phyloP scores from a whole-genome alignment of 1,139 yeast genomes.

The Suhomyces yuchorum region DNA sequence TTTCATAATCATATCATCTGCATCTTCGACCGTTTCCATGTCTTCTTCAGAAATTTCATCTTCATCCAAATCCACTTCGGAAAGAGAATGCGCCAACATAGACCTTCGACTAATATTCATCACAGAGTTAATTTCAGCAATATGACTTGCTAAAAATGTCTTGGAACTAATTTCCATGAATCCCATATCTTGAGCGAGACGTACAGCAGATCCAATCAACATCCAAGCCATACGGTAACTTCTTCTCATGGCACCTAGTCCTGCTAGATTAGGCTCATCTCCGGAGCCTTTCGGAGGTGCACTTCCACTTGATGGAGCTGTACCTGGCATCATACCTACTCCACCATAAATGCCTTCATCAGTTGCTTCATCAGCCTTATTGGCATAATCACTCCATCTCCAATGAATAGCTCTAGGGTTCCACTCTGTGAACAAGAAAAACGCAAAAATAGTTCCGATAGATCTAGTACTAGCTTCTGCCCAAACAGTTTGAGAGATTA shows the following conservation, averaged over 20 bases:
- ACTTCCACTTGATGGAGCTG: slow-evolving; percentile 20
- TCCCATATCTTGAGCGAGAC: slow-evolving; percentile 87
- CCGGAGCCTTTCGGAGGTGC: slow-evolving; percentile 11
- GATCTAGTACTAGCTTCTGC: slow-evolving; percentile 90
- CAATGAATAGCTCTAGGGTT: slow-evolving; percentile 92
- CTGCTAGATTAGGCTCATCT: slow-evolving; percentile 59
- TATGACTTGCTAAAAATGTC: slow-evolving; percentile 79
- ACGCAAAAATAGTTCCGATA: slow-evolving; percentile 83
- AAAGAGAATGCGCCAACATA: slow-evolving; percentile 66
- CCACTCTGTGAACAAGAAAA: slow-evolving; percentile 90
- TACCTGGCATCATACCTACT: slow-evolving; percentile 12
- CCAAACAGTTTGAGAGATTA: slow-evolving; percentile 89
- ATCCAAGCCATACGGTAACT: slow-evolving; percentile 93
- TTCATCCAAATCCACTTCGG: slow-evolving; percentile 59
- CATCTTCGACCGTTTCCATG: slow-evolving; percentile 28
- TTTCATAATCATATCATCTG: slow-evolving; percentile 30
- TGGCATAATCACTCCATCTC: slow-evolving; percentile 87
- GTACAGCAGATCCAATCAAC: slow-evolving; percentile 83
- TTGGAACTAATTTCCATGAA: slow-evolving; percentile 72
- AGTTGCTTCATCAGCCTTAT: slow-evolving; percentile 47
- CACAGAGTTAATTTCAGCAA: slow-evolving; percentile 77
- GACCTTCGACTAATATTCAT: slow-evolving; percentile 71
- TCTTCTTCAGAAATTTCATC: slow-evolving; percentile 40
- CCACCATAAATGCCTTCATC: slow-evolving; percentile 15
- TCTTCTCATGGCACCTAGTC: slow-evolving; percentile 82